These are phyloP conservation scores for Trametes cubensis DNA, from an alignment of 768 basidiomycete genomes.

Conservation along the genomic window DNA sequence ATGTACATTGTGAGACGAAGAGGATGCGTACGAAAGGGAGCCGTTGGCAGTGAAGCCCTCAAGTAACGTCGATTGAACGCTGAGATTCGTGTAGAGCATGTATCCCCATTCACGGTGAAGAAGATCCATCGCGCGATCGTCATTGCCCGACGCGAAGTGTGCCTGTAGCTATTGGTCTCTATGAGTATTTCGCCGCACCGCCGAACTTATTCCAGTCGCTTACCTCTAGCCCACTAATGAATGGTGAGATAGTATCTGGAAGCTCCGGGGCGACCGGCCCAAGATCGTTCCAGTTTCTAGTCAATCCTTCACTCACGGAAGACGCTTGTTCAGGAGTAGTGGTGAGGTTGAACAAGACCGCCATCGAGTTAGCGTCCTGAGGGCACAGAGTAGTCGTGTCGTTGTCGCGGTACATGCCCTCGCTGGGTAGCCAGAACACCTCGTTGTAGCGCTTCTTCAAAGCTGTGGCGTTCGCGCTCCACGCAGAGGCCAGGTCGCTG, in stretches of 20 bases:
- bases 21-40: slow-evolving; percentile 46
- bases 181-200: background rate
- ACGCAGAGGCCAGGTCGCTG: slow-evolving; percentile 39
- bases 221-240: slow-evolving; percentile 61
- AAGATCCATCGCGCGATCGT: slow-evolving; percentile 54
- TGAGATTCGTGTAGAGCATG: slow-evolving; percentile 57
- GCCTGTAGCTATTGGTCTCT: slow-evolving; percentile 49
- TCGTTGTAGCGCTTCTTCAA: slow-evolving; percentile 54
- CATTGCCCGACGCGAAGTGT: slow-evolving; percentile 57
- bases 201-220: slow-evolving; percentile 11
- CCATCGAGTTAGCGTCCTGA: slow-evolving; percentile 61
- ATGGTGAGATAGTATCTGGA: slow-evolving; percentile 61
- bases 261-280: slow-evolving; percentile 59
- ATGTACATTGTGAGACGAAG: too few relatives aligned
- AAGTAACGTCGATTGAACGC: slow-evolving; percentile 58
- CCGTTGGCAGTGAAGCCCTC: slow-evolving; percentile 64
- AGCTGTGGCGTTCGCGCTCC: slow-evolving; percentile 48
- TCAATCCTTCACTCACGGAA: slow-evolving; percentile 50
- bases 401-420: slow-evolving; percentile 59
- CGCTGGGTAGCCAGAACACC: slow-evolving; percentile 51
- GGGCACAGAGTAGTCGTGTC: slow-evolving; percentile 53
- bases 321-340: slow-evolving; percentile 40
- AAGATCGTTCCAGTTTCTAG: slow-evolving; percentile 53
- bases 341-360: slow-evolving; percentile 56
- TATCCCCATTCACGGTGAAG: slow-evolving; percentile 61